Percentiles rank a stretch among this genome's conserved stretches.
Conservation (phyloP, 768 basidiomycete genomes). For the Boletus vermiculosoides region DNA sequence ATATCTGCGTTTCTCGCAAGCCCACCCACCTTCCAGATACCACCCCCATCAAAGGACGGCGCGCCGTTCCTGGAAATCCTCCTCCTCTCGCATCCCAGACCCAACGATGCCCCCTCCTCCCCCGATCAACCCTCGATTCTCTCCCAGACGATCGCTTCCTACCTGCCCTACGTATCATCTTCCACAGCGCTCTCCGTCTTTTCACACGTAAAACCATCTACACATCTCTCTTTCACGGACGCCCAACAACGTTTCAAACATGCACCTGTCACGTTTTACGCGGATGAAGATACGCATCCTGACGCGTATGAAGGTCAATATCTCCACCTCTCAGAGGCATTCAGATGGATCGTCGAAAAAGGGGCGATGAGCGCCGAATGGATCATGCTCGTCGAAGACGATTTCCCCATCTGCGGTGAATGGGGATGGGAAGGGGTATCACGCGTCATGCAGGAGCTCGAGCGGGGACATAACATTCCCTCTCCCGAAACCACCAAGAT, state of each 20-base stretch:
- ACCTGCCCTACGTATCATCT: slow-evolving; percentile 33
- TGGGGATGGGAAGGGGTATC: slow-evolving; percentile 36
- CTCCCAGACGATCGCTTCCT: slow-evolving; percentile 38
- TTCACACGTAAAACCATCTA: slow-evolving; percentile 30
- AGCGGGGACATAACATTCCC: slow-evolving; percentile 15
- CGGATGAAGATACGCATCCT: slow-evolving; percentile 32
- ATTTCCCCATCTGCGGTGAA: slow-evolving; percentile 42
- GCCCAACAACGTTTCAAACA: slow-evolving; percentile 28
- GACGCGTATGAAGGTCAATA: slow-evolving; percentile 34
- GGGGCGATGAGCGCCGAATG: slow-evolving; percentile 33
- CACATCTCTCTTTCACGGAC: slow-evolving; percentile 34
- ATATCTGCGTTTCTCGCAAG: slow-evolving; percentile 2
- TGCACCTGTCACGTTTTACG: slow-evolving; percentile 20
- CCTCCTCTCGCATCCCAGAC: slow-evolving; percentile 40
- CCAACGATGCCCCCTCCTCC: slow-evolving; percentile 28
- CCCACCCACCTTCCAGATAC: slow-evolving; percentile 2
- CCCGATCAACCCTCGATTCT: slow-evolving; percentile 27
- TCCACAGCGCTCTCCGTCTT: slow-evolving; percentile 38
- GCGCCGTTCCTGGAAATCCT: slow-evolving; percentile 40
- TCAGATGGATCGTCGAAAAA: slow-evolving; percentile 34
- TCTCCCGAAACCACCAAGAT: slow-evolving; percentile 18
- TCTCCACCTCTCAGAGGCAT: slow-evolving; percentile 42
- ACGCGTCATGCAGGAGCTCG: slow-evolving; percentile 34
- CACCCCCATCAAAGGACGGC: slow-evolving; percentile 18
- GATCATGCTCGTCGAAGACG: slow-evolving; percentile 45